These are phyloP conservation scores for Mortierella sp. DNA, from an alignment of 371 early-diverging fungal genomes.

Conservation along the genomic window DNA sequence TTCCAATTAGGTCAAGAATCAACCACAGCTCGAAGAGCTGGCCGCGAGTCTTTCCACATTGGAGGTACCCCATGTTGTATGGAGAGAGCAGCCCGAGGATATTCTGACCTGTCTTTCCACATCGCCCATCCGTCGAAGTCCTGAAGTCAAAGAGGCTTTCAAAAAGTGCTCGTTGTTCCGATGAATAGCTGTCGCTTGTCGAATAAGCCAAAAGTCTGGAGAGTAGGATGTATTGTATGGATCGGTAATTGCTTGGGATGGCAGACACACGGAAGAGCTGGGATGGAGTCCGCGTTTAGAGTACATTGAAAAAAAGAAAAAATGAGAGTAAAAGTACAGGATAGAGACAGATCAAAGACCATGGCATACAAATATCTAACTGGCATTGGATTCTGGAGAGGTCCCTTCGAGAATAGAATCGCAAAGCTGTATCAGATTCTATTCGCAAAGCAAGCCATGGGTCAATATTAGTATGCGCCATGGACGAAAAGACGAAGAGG, in stretches of 20 bases:
- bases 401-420: conserved; percentile 15
- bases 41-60: conserved; percentile 63
- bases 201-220: not conserved
- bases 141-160: conserved; percentile 68
- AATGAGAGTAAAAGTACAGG: too few species aligned
- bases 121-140: conserved; percentile 70
- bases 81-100: conserved; percentile 91
- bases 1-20: conserved; percentile 72
- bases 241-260: too few species aligned
- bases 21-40: conserved; percentile 69
- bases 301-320: not conserved
- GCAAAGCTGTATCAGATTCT: conserved; percentile 34
- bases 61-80: conserved; percentile 71
- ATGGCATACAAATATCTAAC: not conserved
- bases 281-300: too few species aligned
- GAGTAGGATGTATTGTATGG: too few species aligned
- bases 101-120: conserved; percentile 86
- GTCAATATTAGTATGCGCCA: too few species aligned
- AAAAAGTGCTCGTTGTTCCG: conserved; percentile 65
- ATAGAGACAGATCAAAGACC: too few species aligned
- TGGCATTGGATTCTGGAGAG: not conserved
- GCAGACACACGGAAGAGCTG: too few species aligned
- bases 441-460: not conserved
- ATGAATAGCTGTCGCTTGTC: not conserved
- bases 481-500: too few species aligned